Conservation (phyloP, 2,329 filamentous ascomycete genomes). For the Arthrocladium fulminans region DNA sequence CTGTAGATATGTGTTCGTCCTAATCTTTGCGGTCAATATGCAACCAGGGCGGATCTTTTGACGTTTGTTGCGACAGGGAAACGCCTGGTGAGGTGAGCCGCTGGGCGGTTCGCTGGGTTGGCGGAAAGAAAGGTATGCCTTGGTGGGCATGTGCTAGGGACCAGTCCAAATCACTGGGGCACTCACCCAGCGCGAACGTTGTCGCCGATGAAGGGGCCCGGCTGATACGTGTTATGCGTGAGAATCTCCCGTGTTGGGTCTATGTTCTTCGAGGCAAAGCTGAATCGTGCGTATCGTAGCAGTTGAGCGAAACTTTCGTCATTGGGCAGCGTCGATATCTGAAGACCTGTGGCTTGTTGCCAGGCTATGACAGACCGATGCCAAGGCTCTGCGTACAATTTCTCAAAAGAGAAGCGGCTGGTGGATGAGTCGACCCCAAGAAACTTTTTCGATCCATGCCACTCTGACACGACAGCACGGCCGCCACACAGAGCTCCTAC, state of each 20-base stretch:
- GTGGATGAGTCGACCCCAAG: not conserved
- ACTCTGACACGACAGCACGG: not conserved
- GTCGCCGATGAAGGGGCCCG: not conserved
- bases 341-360: not conserved
- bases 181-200: constrained; percentile 3
- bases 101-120: constrained; percentile 2
- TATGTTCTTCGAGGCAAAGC: not conserved
- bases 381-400: too few species aligned
- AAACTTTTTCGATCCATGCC: not conserved
- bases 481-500: not conserved
- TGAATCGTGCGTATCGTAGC: not conserved
- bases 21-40: not conserved
- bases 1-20: not conserved
- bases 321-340: not conserved
- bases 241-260: not conserved
- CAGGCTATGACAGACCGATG: too few species aligned
- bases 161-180: not conserved
- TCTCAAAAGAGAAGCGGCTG: constrained; percentile 3
- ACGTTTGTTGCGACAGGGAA: not conserved
- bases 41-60: not conserved
- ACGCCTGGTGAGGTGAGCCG: constrained; percentile 2
- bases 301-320: not conserved
- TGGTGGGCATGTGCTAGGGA: constrained; percentile 8
- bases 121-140: not conserved
- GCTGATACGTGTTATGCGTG: not conserved